Evolutionary conservation across 257 asterid species (phyloP).

Genomic region (Solanum gandarillasii): DNA sequence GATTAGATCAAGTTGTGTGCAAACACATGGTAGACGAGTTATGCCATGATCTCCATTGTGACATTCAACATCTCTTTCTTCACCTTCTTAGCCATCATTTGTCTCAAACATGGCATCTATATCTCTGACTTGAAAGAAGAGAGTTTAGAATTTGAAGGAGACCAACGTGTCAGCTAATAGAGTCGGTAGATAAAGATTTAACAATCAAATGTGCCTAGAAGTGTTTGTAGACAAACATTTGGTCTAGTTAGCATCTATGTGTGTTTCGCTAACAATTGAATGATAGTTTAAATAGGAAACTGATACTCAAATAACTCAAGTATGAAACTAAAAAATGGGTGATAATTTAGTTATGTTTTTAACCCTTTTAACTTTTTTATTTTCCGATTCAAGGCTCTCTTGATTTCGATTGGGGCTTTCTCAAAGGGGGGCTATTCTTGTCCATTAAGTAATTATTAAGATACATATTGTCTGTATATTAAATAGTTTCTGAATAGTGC

Average conservation of each 20-base stretch:
- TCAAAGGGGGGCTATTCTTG: neutral
- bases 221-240: neutral
- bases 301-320: neutral
- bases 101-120: accelerated
- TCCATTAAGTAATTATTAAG: neutral
- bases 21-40: neutral
- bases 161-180: neutral
- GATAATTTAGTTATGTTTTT: neutral
- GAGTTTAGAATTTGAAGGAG: neutral
- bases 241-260: neutral
- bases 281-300: neutral
- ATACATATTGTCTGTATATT: neutral
- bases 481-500: neutral
- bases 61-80: neutral
- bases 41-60: neutral
- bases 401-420: neutral
- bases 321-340: neutral
- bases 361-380: neutral
- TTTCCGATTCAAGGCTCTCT: neutral
- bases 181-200: neutral
- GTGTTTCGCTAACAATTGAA: neutral
- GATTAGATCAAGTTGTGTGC: too few species aligned
- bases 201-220: too few species aligned
- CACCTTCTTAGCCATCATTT: neutral
- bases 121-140: accelerated